A percentile compares a stretch with the other conserved stretches of the same genome.
Evolutionary conservation across 2,329 filamentous ascomycete species (phyloP).

Genomic region (Fusarium brevicatenulatum): DNA sequence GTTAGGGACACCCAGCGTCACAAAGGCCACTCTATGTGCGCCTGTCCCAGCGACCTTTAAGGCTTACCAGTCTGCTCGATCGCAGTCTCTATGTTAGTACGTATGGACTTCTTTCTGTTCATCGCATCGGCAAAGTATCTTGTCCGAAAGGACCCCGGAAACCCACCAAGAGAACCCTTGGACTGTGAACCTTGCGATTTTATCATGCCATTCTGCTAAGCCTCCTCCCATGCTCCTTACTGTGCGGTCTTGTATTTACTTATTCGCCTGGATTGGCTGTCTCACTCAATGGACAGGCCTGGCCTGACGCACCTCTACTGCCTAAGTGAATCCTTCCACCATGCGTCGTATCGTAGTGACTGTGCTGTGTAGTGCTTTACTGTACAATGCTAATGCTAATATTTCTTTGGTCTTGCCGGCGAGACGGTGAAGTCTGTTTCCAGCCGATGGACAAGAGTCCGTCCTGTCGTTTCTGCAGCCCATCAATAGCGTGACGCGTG

Average conservation of each 20-base stretch:
- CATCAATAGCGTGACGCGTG: conserved; percentile 30
- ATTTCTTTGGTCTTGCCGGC: conserved; percentile 1
- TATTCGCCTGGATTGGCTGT: conserved; percentile 20
- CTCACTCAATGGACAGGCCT: conserved; percentile 19
- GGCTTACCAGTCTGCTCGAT: background rate
- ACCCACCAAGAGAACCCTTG: conserved; percentile 30
- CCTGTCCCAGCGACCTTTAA: background rate
- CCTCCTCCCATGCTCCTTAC: conserved; percentile 1
- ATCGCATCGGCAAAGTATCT: conserved; percentile 15
- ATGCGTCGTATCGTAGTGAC: background rate
- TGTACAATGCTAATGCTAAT: background rate
- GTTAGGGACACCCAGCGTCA: conserved; percentile 3
- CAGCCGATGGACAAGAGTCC: conserved; percentile 12
- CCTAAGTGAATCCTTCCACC: conserved; percentile 9
- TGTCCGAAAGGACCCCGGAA: conserved; percentile 14
- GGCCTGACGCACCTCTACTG: background rate
- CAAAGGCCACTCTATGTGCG: background rate
- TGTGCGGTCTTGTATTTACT: background rate
- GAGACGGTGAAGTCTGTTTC: conserved; percentile 19
- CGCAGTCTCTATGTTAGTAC: background rate
- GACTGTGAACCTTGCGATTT: conserved; percentile 8
- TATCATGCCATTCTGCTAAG: conserved; percentile 27
- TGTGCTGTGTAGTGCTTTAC: background rate
- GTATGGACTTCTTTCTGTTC: conserved; percentile 15
- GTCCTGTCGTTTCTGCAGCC: conserved; percentile 4